phyloP scores from a whole-genome alignment of 164 flowering plant species.

The Vitis rotundifolia region DNA sequence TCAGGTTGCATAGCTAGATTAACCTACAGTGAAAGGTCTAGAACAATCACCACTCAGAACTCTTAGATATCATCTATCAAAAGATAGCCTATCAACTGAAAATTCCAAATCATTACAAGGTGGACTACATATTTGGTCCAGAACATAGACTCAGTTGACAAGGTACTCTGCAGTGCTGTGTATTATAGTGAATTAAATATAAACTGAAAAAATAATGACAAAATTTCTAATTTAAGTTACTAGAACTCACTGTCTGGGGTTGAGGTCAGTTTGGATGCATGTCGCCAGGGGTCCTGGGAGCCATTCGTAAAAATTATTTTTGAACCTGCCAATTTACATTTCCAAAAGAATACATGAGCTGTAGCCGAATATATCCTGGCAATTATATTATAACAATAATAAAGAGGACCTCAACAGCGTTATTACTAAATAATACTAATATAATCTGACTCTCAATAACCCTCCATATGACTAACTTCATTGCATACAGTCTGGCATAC shows the following conservation, averaged over 20 bases:
- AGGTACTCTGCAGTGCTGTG: neutral
- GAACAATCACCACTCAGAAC: neutral
- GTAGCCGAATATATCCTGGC: neutral
- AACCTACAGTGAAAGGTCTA: neutral
- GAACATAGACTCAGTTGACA: neutral
- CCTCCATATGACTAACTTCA: neutral
- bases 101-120: neutral
- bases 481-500: too few species aligned
- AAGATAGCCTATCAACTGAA: neutral
- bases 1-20: too few species aligned
- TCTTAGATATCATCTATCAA: neutral
- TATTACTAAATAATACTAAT: neutral
- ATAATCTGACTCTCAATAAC: neutral
- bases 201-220: neutral
- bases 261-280: constrained; percentile 89
- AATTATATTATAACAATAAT: neutral
- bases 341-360: constrained; percentile 2
- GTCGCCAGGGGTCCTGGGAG: constrained; percentile 99
- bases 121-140: neutral
- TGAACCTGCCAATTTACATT: constrained; percentile 55
- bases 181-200: neutral
- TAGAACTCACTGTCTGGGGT: constrained; percentile 71
- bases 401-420: neutral
- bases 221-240: neutral
- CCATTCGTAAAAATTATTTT: constrained; percentile 93